Evolutionary conservation across 2,329 filamentous ascomycete species (phyloP), one percentile per base, ranked within the genome.

Genomic region (Clarireedia homoeocarpa): DNA sequence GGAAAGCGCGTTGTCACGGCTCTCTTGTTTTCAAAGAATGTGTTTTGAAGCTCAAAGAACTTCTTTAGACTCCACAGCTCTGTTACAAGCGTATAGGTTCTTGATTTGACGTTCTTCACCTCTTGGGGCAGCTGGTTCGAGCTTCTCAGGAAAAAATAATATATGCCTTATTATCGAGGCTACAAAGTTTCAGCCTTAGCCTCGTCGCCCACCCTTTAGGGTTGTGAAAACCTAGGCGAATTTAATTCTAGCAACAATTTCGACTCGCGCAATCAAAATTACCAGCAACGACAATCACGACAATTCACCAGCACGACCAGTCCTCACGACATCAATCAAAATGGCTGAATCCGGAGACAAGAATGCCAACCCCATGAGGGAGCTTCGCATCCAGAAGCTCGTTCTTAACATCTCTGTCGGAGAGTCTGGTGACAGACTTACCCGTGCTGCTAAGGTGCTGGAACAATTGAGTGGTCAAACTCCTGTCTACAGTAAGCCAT

Each of bases 381-480:
- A 99, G 83, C 89, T 97, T 76, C 90, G 91, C 83, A 94, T 96
- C 81, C 90, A 95, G 82, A 96, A 96, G 84, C 89, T 96, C 77
- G 91, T 96, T 78, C 89, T 96, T 76, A 96, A 96, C 87, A 96
- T 96, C 80, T 96, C 89, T 71, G 94, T 99, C 72, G 94, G 94
- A 81, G 94, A 99, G 84, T 97, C 92, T 87, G 94, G 94, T 89
- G 94, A 99, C 82, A 95, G 94, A 86, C 88, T 99, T 75, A 99
- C 94, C 71, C 89, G 94, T 88, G 94, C 94, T 75, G 94, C 94
- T 74, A 99, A 99, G 86, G 94, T 99, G 85, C 85, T 99, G 71
- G 94, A 99, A 84, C 94, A 99, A 85, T 83, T 99, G 76, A 90
- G 84, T 78, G 94, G 94, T 91, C 94, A 99, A 84, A 97, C 94